phyloP scores from a whole-genome alignment of 163 green algal species.

The Smithsoniella earleae region DNA sequence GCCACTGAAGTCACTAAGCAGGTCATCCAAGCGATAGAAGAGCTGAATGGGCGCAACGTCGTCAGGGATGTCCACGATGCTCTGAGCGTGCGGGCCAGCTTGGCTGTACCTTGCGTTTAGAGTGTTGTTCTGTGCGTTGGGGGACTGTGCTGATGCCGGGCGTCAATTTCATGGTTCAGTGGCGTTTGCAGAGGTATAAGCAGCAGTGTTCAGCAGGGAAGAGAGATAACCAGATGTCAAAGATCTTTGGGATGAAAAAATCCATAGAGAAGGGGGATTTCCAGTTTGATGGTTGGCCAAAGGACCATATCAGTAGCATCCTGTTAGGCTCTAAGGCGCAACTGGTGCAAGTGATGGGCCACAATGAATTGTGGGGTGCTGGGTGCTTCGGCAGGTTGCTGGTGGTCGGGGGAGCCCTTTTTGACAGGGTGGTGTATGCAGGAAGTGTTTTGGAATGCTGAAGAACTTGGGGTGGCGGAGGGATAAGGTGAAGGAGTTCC shows the following conservation, averaged over 20 bases:
- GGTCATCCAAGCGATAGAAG: background rate
- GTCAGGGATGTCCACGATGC: background rate
- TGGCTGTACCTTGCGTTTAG: background rate
- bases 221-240: background rate
- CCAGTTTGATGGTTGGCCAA: background rate
- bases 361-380: background rate
- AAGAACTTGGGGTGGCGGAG: no score
- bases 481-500: no score
- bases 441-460: no score
- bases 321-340: conserved; percentile 5
- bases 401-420: no score
- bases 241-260: background rate
- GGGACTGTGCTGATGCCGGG: no score
- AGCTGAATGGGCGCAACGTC: background rate
- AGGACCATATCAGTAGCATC: background rate
- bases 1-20: background rate
- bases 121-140: no score
- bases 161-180: no score
- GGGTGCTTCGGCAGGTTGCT: no score
- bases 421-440: no score
- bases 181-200: no score
- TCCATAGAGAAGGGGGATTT: background rate
- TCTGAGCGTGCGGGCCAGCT: background rate
- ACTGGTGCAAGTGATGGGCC: background rate
- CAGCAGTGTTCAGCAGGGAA: background rate